Base-by-base conservation (phyloP, 2,329 filamentous ascomycete species). In the Hypoxylon sp. region DNA sequence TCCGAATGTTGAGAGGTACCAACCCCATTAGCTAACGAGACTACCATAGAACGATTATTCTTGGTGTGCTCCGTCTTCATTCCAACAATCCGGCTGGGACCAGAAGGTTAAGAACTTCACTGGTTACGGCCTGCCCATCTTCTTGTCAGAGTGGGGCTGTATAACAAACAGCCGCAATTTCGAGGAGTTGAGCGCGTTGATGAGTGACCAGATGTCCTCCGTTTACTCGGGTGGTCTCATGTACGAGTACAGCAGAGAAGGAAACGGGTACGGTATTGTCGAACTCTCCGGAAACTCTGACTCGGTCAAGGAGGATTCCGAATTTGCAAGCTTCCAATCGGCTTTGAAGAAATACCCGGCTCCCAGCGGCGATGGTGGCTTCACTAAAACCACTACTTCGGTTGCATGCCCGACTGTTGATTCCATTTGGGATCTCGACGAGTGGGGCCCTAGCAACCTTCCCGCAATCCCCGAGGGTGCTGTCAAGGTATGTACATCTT, bases 181-280 rank as follows among this genome's bases (percentile, higher is more conserved):
- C 76, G 85, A 89, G 65, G 95, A 98, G 83, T 82, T 98, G 57
- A 80, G 81, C 51, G 86, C 94, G 49, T 85, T 99, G 63, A 98
- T 98, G 90, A 88, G 84, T 81, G 81, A 80, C 19, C 79, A 97
- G 66, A 98, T 98, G 95, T 94, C 91, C 6, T 74, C 80, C 17
- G 94, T 98, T 75, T 98, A 97, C 87, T 98, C 94, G 43, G 96
- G 96, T 75, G 96, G 96, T 79, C 88, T 99, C 41, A 92, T 98
- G 80, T 99, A 98, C 83, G 94, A 98, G 82, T 99, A 97, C 85
- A 90, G 92, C 9, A 83, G 91, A 76, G 93, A 97, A 81, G 85
- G 86, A 67, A 93, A 90, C 82, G 85, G 90, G 49, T 98, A 90
- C 80, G 95, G 94, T 71, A 90, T 97, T 65, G 93, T 94, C 77